Base-by-base conservation (phyloP, 768 basidiomycete species). In the Exsudoporus frostii region DNA sequence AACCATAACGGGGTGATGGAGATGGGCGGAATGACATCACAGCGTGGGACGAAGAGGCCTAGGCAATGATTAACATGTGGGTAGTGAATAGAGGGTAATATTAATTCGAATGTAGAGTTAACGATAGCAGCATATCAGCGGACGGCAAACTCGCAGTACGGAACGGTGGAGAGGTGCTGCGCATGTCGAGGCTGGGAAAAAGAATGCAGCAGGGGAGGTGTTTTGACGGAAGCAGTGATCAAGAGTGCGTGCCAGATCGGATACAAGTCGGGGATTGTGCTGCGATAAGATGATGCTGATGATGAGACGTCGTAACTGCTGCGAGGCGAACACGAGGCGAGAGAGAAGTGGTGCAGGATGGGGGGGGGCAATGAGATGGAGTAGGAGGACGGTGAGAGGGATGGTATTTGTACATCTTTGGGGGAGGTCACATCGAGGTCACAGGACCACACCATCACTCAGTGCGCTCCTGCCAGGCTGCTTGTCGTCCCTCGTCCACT, bases 371-470 rank as follows among this genome's bases (percentile, higher is more conserved):
- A 29, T 24, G 29, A n/a, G 14, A 8, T 24, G 30, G n/a, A 17
- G 33, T 29, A 45, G 19, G 19, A 7, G 19, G 1, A 50, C 36
- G 30, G 55, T 39, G 55, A 33, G 54, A 25, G 42, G 8, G 24
- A 39, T n/a, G 36, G 51, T 60, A 58, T 66, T 59, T 64, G 65
- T 67, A 66, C 62, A 59, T 71, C 64, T 71, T 71, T 70, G 68
- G 54, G 54, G 33, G 32, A 13, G 51, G 65, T 62, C 63, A 67
- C 62, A 52, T 50, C 33, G 50, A 46, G 50, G 69, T 71, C 67
- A 69, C 67, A 71, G 67, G 67, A 71, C 63, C 61, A 45, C 33
- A 22, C 45, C 11, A 55, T 56, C 60, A 30, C 47, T 33, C 48
- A 64, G 65, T 59, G 63, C 51, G 57, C 54, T 61, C 55, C 59